Evolutionary conservation across 768 basidiomycete species (phyloP), one percentile per base, ranked within the genome.

Genomic region (Scleroderma bovista): DNA sequence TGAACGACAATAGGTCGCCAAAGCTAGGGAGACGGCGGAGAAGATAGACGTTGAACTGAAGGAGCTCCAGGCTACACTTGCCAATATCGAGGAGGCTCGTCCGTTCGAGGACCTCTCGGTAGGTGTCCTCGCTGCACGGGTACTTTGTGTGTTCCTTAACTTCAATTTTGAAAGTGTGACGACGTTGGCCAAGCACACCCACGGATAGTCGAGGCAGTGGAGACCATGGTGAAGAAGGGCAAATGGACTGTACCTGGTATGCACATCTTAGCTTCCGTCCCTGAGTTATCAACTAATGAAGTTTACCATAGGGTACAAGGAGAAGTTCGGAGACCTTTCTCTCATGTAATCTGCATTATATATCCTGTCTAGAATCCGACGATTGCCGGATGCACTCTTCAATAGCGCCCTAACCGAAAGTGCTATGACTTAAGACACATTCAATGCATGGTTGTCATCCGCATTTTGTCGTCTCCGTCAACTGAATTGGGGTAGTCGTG

Each of bases 81-180:
- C 87, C 58, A 96, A 99, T 79, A 98, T 99, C 54, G 88, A 97
- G 75, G 84, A 94, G 46, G 93, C 94, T 38, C 86, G 96, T 72
- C 90, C 95, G 8, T 96, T 99, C 72, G 93, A 98, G 66, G 90
- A 98, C 61, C 78, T 99, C 57, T 94, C 93, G 32, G 94, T 95
- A 55, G 56, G 88, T 74, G n/a, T 40, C 17, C 33, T 22, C 15
- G 19, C n/a, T 19, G n/a, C 12, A 36, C 36, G 26, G 15, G 37
- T 31, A 33, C n/a, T 47, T 36, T 29, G 33, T 26, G 42, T 15
- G 15, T 20, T 43, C 47, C 34, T 50, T 17, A 40, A 19, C 44
- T n/a, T 11, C 23, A 3, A 24, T 39, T 16, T 57, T 47, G 26
- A 16, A 50, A 95, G 93, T 76, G 84, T 54, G 84, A 87, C 63